Percentiles rank a stretch among this genome's conserved stretches.
Conservation (phyloP, 148 eudicot genomes). For the Cornus suecica region DNA sequence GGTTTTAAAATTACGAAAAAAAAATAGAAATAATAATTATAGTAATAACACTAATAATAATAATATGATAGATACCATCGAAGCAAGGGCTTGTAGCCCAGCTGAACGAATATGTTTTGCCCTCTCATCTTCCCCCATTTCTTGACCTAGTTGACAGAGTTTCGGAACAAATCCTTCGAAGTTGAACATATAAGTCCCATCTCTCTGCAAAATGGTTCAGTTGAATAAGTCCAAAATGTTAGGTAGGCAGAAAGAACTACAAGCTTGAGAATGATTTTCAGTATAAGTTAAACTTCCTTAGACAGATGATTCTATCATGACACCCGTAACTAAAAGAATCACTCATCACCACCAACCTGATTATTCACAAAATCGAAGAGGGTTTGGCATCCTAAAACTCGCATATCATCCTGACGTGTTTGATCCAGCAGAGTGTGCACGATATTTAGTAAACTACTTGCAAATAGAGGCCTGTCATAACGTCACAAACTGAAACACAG, state of each 20-base stretch:
- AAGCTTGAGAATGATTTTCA: background rate
- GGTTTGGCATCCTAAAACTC: conserved; percentile 70
- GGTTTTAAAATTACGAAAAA: background rate
- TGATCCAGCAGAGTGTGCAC: conserved; percentile 88
- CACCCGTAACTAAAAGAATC: background rate
- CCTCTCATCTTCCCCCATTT: conserved; percentile 83
- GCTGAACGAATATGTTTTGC: conserved; percentile 67
- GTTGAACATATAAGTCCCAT: conserved; percentile 81
- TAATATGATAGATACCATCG: conserved; percentile 50
- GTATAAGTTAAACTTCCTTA: background rate
- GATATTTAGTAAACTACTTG: conserved; percentile 75
- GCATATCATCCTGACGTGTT: conserved; percentile 70
- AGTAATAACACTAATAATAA: background rate
- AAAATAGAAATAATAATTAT: background rate
- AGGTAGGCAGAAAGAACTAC: background rate
- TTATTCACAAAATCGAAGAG: conserved; percentile 78
- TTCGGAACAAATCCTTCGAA: conserved; percentile 84
- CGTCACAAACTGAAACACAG: background rate
- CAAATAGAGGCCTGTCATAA: conserved; percentile 86
- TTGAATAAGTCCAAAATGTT: conserved; percentile 10
- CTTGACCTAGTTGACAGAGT: conserved; percentile 84
- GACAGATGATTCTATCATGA: background rate
- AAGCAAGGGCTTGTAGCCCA: conserved; percentile 81
- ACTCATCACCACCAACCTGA: conserved; percentile 43
- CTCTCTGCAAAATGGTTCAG: conserved; percentile 54